A percentile compares a stretch with the other conserved stretches of the same genome.
Evolutionary conservation across 2,329 filamentous ascomycete species (phyloP).

Genomic region (Chrysosporium queenslandicum): DNA sequence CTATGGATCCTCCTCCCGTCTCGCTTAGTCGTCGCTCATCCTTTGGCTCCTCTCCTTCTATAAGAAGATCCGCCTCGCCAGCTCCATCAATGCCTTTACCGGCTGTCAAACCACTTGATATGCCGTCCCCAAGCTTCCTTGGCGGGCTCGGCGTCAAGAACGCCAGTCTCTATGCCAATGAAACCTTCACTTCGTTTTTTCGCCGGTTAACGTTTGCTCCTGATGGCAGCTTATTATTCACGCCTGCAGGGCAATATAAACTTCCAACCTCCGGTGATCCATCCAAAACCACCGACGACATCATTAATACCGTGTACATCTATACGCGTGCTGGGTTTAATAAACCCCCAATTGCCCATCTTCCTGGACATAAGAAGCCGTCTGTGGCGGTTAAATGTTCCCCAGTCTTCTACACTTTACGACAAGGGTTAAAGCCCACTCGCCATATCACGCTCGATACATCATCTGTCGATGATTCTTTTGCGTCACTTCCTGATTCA

Average conservation of each 20-base stretch:
- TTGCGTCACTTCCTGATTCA: conserved; percentile 75
- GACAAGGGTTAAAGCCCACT: conserved; percentile 57
- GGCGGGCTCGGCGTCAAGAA: conserved; percentile 62
- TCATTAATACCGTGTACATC: conserved; percentile 96
- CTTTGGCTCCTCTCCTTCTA: conserved; percentile 64
- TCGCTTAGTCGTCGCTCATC: conserved; percentile 92
- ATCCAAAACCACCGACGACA: conserved; percentile 67
- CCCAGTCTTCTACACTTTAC: conserved; percentile 73
- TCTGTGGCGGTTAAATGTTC: conserved; percentile 94
- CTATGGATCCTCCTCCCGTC: conserved; percentile 92
- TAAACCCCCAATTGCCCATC: conserved; percentile 86
- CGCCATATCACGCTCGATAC: conserved; percentile 93
- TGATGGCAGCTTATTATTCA: conserved; percentile 86
- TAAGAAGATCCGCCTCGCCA: conserved; percentile 79
- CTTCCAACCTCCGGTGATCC: conserved; percentile 60
- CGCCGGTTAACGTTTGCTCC: conserved; percentile 86
- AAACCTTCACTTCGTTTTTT: conserved; percentile 96
- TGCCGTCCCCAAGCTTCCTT: conserved; percentile 64
- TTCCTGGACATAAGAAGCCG: conserved; percentile 95
- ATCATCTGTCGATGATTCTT: conserved; percentile 72
- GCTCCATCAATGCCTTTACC: conserved; percentile 88
- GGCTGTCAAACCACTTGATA: conserved; percentile 86
- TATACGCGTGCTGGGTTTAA: conserved; percentile 95
- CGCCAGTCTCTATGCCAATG: conserved; percentile 85
- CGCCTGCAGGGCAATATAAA: conserved; percentile 91